These are phyloP conservation scores for Leucaena leucocephala DNA, from an alignment of 306 rosid species.

Conservation along the genomic window DNA sequence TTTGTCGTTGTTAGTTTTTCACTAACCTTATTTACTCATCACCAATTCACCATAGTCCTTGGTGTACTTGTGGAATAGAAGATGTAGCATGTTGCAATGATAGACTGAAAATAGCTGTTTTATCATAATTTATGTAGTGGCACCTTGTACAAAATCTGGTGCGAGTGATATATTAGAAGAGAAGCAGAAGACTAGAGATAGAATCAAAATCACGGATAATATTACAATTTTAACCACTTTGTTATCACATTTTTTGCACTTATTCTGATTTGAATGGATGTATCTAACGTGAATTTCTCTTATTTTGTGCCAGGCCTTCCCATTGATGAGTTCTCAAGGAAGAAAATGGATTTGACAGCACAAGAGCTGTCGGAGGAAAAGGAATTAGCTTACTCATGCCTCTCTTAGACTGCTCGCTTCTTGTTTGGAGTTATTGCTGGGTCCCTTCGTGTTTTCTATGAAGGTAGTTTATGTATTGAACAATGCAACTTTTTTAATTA, in stretches of 20 bases:
- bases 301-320: conserved; percentile 63
- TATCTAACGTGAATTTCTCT: conserved; percentile 12
- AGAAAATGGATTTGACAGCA: conserved; percentile 84
- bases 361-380: conserved; percentile 89
- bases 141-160: too few relatives aligned
- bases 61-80: too few relatives aligned
- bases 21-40: too few relatives aligned
- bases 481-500: conserved; percentile 50
- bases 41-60: too few relatives aligned
- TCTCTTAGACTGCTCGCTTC: conserved; percentile 49
- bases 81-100: too few relatives aligned
- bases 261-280: conserved; percentile 8
- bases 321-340: conserved; percentile 85
- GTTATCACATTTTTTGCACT: background rate
- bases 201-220: too few relatives aligned
- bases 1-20: too few relatives aligned
- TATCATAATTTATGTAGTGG: too few relatives aligned
- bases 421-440: conserved; percentile 8
- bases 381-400: conserved; percentile 92
- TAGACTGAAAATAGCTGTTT: too few relatives aligned
- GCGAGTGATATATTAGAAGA: too few relatives aligned
- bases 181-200: too few relatives aligned
- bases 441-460: conserved; percentile 32
- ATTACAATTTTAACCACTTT: background rate
- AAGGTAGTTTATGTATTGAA: conserved; percentile 57